A percentile compares a stretch with the other conserved stretches of the same genome.
Evolutionary conservation across 495 filamentous ascomycete genomes (phyloP).

Genomic region (Melanomma pulvis-pyrius): DNA sequence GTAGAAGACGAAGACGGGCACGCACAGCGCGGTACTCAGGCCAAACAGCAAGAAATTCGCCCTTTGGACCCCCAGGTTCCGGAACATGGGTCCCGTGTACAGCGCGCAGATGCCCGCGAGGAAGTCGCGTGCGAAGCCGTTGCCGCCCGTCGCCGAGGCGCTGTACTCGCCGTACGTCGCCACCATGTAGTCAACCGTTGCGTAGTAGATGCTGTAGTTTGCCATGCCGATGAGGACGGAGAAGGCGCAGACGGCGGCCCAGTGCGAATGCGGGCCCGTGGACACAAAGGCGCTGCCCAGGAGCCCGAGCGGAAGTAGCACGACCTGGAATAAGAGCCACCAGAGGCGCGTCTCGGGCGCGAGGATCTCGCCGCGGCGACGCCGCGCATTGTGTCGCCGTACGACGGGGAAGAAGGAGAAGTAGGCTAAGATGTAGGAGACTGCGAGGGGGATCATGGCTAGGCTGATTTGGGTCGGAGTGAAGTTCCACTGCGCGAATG

Average conservation of each 20-base stretch:
- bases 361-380: conserved; percentile 52
- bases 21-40: conserved; percentile 68
- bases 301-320: conserved; percentile 60
- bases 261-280: conserved; percentile 50
- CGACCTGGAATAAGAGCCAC: conserved; percentile 59
- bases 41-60: conserved; percentile 73
- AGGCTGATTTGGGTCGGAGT: conserved; percentile 54
- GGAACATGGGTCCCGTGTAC: conserved; percentile 68
- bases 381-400: conserved; percentile 52
- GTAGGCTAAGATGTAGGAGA: conserved; percentile 65
- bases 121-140: conserved; percentile 76
- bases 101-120: conserved; percentile 77
- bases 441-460: conserved; percentile 58
- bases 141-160: conserved; percentile 75
- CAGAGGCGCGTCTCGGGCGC: conserved; percentile 64
- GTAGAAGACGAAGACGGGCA: conserved; percentile 76
- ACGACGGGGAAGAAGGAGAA: conserved; percentile 57
- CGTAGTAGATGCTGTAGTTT: conserved; percentile 72
- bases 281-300: conserved; percentile 65
- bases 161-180: conserved; percentile 71
- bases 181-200: conserved; percentile 82
- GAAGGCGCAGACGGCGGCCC: conserved; percentile 67
- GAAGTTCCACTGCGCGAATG: conserved; percentile 63
- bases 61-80: conserved; percentile 61
- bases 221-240: conserved; percentile 66